A percentile compares a stretch with the other conserved stretches of the same genome.
Evolutionary conservation across 257 asterid genomes (phyloP).

Genomic region (Nicotiana benthamiana): DNA sequence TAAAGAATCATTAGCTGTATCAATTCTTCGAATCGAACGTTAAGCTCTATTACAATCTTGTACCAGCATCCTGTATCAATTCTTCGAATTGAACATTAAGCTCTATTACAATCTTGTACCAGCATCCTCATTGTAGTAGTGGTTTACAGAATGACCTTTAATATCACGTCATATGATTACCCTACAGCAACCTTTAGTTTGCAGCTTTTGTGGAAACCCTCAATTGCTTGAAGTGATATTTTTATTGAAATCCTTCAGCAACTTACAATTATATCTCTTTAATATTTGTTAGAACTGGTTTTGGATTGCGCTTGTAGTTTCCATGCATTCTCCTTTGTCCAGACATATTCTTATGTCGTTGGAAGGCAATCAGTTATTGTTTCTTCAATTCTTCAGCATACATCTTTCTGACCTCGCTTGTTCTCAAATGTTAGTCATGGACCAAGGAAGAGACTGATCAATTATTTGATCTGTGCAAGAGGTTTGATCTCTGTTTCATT

Average conservation of each 20-base stretch:
- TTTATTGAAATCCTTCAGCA: neutral
- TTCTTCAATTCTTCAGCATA: neutral
- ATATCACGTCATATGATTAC: neutral
- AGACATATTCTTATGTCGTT: neutral
- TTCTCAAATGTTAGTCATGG: conserved; percentile 52
- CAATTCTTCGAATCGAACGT: neutral
- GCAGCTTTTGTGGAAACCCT: neutral
- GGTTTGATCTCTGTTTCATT: conserved; percentile 83
- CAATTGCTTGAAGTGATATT: neutral
- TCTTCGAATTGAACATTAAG: neutral
- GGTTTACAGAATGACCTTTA: neutral
- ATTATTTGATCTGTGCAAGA: conserved; percentile 82
- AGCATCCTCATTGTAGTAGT: neutral
- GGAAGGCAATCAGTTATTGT: neutral
- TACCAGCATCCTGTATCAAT: neutral
- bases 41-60: neutral
- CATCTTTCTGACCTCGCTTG: conserved; percentile 1
- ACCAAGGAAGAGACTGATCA: conserved; percentile 94
- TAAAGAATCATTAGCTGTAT: neutral
- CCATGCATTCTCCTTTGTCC: neutral
- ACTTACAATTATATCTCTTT: neutral
- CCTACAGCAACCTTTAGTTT: neutral
- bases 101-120: neutral
- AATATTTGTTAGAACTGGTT: neutral
- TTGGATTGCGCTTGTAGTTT: neutral